Conservation (phyloP, 306 rosid species). For the Fragaria vesca region DNA sequence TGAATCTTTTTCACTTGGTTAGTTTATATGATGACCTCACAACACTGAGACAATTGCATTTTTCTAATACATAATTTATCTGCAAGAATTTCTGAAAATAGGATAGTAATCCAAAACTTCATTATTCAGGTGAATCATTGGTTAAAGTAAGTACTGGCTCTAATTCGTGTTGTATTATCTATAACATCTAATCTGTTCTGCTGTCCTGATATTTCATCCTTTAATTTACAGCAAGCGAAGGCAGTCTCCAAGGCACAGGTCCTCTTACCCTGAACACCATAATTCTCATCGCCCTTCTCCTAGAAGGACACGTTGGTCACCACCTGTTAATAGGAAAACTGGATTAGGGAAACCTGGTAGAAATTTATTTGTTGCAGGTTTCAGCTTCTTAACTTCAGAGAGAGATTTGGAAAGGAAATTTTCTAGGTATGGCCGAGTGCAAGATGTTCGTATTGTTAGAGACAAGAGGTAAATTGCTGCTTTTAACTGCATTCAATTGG, state of each 20-base stretch:
- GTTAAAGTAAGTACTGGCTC: not conserved
- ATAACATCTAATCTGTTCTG: not conserved
- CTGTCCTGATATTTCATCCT: not conserved
- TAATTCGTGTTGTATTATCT: not conserved
- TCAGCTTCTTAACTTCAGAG: constrained; percentile 12
- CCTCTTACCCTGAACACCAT: not conserved
- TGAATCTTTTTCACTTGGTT: not conserved
- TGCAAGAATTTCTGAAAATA: not conserved
- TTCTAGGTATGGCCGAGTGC: constrained; percentile 7
- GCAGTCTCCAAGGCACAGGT: constrained; percentile 5
- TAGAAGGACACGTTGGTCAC: constrained; percentile 16
- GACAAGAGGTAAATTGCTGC: constrained; percentile 13
- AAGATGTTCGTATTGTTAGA: constrained; percentile 13
- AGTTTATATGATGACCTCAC: not conserved
- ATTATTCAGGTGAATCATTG: not conserved
- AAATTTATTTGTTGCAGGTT: constrained; percentile 21
- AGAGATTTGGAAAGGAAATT: constrained; percentile 21
- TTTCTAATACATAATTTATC: not conserved
- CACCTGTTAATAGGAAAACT: constrained; percentile 12
- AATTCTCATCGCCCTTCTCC: not conserved
- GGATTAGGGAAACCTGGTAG: constrained; percentile 20
- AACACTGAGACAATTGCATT: not conserved
- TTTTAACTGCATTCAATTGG: not conserved
- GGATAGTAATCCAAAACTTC: not conserved
- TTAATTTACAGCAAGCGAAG: not conserved